Evolutionary conservation across 441 rosid genomes (phyloP).

Genomic region (Rhodomyrtus psidioides): DNA sequence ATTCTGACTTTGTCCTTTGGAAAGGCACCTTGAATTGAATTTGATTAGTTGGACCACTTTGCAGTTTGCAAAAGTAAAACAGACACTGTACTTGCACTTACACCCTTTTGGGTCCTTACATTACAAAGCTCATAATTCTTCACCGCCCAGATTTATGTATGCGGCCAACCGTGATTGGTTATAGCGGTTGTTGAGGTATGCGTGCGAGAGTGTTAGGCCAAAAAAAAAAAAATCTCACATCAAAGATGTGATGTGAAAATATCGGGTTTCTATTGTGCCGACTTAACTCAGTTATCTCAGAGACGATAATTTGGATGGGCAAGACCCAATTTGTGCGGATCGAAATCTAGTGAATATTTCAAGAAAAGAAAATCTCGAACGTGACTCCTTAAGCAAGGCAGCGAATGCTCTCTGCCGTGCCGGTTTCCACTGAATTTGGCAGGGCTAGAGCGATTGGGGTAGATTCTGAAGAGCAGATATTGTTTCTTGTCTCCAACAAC

Average conservation of each 20-base stretch:
- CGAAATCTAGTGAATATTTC: neutral
- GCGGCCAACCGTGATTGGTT: neutral
- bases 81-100: neutral
- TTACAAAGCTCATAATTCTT: neutral
- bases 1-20: neutral
- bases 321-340: neutral
- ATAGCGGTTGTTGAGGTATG: neutral
- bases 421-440: neutral
- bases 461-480: neutral
- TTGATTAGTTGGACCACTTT: neutral
- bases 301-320: neutral
- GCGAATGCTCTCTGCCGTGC: neutral
- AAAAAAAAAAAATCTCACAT: neutral
- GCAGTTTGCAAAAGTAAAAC: neutral
- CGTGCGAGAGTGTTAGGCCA: neutral
- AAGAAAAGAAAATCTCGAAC: neutral
- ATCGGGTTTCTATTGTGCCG: neutral
- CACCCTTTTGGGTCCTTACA: neutral
- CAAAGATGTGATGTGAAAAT: neutral
- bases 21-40: neutral
- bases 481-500: neutral
- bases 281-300: neutral
- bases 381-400: neutral
- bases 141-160: neutral
- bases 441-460: neutral